These are phyloP conservation scores for Candida railenensis DNA, from an alignment of 805 yeast genomes.

Conservation along the genomic window DNA sequence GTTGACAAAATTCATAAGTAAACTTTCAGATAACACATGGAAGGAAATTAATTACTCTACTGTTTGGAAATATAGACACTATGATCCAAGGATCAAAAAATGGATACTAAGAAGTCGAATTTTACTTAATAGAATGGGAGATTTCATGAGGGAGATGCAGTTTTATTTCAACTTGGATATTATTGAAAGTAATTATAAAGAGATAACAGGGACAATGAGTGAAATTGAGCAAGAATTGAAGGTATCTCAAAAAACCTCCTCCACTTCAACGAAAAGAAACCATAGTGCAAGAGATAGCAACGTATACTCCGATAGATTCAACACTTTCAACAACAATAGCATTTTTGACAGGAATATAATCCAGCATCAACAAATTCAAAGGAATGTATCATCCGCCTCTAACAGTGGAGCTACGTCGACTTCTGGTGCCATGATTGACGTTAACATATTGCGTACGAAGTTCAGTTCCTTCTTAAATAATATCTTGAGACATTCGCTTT, in stretches of 20 bases:
- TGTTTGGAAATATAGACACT: constrained; percentile 63
- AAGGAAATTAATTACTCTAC: constrained; percentile 58
- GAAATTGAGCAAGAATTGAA: not conserved
- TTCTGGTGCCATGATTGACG: constrained; percentile 9
- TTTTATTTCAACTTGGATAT: constrained; percentile 59
- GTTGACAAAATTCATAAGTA: constrained; percentile 61
- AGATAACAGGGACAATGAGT: constrained; percentile 29
- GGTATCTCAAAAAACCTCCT: not conserved
- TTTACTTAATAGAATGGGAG: constrained; percentile 57
- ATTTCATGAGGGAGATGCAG: constrained; percentile 53
- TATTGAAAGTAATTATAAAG: constrained; percentile 53
- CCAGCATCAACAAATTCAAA: constrained; percentile 1
- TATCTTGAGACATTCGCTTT: constrained; percentile 61
- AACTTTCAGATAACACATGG: constrained; percentile 67
- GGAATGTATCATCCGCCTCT: not conserved
- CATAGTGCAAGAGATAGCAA: not conserved
- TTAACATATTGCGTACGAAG: constrained; percentile 15
- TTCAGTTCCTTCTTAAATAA: constrained; percentile 61
- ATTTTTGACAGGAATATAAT: constrained; percentile 22
- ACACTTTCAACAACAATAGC: constrained; percentile 15
- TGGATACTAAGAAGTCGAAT: constrained; percentile 57
- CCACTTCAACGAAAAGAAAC: not conserved
- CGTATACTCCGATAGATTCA: constrained; percentile 4
- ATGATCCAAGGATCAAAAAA: constrained; percentile 41
- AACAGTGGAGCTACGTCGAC: not conserved